Conservation (phyloP, 2,329 filamentous ascomycete genomes). For the Dothistroma septosporum region DNA sequence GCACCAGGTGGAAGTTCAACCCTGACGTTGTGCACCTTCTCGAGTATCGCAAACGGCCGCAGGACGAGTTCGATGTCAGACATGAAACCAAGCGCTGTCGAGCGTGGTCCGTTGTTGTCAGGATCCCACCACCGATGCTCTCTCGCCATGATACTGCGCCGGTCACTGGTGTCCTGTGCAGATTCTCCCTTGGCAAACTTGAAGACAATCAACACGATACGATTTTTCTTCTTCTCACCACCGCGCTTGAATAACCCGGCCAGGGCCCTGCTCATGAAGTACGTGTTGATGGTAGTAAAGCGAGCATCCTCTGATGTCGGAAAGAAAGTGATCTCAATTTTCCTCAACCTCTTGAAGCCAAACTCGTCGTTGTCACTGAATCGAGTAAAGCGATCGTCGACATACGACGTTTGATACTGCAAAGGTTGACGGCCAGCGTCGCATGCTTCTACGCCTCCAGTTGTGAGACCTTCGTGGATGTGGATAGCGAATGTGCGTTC, state of each 20-base stretch:
- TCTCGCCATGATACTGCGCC: conserved; percentile 11
- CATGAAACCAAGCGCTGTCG: conserved; percentile 24
- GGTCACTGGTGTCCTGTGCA: neutral
- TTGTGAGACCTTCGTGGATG: conserved; percentile 27
- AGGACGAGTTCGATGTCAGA: conserved; percentile 29
- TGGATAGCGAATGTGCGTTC: conserved; percentile 31
- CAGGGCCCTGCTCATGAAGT: conserved; percentile 30
- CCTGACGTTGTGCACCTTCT: conserved; percentile 23
- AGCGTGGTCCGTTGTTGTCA: conserved; percentile 16
- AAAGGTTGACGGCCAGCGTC: conserved; percentile 31
- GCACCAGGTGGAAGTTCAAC: conserved; percentile 24
- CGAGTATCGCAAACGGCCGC: conserved; percentile 24
- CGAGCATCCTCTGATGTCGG: conserved; percentile 15
- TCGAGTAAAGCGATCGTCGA: conserved; percentile 27
- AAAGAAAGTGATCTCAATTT: conserved; percentile 27
- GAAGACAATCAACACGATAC: conserved; percentile 24
- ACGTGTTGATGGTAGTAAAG: conserved; percentile 28
- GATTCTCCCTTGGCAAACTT: conserved; percentile 17
- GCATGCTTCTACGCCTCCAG: conserved; percentile 32
- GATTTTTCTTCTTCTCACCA: conserved; percentile 16
- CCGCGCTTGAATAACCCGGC: conserved; percentile 24
- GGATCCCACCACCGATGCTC: conserved; percentile 28
- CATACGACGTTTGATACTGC: conserved; percentile 14
- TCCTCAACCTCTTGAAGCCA: conserved; percentile 29
- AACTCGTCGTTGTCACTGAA: conserved; percentile 26